Conservation (phyloP, 78 protist genomes). For the Emiliania huxleyi region DNA sequence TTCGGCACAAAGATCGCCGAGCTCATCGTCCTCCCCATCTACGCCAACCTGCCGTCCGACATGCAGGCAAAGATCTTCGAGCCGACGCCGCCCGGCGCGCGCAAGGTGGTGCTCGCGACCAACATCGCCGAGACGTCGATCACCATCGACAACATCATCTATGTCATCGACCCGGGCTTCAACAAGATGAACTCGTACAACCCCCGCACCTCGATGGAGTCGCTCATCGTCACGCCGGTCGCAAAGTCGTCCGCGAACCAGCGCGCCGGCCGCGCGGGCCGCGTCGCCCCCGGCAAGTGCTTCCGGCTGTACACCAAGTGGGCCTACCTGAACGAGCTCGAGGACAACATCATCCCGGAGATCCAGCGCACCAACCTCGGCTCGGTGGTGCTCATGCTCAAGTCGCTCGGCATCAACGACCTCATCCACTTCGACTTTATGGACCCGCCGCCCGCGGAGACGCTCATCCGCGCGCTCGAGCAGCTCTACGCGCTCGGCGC, state of each 20-base stretch:
- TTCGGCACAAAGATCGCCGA: constrained; percentile 83
- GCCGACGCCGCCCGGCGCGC: constrained; percentile 89
- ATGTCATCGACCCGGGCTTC: constrained; percentile 96
- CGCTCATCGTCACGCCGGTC: constrained; percentile 92
- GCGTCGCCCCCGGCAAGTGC: constrained; percentile 96
- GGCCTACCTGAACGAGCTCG: constrained; percentile 89
- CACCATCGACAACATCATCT: constrained; percentile 89
- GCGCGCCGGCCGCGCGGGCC: constrained; percentile 96
- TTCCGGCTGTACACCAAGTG: constrained; percentile 91
- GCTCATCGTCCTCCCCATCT: constrained; percentile 89
- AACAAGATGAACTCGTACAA: constrained; percentile 87
- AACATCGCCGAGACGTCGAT: constrained; percentile 98
- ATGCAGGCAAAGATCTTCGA: constrained; percentile 80
- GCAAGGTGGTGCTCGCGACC: constrained; percentile 97
- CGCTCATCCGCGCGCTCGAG: constrained; percentile 94
- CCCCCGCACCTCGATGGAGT: constrained; percentile 93
- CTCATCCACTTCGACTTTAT: constrained; percentile 94
- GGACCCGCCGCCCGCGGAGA: constrained; percentile 99
- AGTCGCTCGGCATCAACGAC: constrained; percentile 93
- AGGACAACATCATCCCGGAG: constrained; percentile 91
- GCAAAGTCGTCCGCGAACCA: constrained; percentile 90
- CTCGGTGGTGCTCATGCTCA: constrained; percentile 90
- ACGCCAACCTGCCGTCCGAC: constrained; percentile 94
- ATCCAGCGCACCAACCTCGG: constrained; percentile 97
- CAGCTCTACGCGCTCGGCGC: constrained; percentile 82